Conservation (phyloP, 108 stramenopile species). For the Fragilariopsis cylindrus region DNA sequence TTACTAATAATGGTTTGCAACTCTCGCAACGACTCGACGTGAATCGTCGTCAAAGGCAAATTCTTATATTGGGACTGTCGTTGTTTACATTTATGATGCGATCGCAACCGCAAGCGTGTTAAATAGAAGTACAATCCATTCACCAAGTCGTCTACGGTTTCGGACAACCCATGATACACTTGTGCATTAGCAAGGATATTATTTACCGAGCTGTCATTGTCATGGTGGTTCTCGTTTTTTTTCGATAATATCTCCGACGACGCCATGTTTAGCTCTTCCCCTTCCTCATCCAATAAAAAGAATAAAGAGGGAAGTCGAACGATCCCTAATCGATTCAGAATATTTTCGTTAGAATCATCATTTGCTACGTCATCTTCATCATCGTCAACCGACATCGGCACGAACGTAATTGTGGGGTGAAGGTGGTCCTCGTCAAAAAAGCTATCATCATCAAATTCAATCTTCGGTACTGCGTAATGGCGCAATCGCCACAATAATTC, state of each 20-base stretch:
- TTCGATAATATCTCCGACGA: too few relatives aligned
- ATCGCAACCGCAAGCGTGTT: neutral
- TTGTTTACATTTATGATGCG: neutral
- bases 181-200: neutral
- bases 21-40: neutral
- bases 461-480: neutral
- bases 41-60: neutral
- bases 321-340: constrained; percentile 1
- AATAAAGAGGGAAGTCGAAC: neutral
- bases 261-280: too few relatives aligned
- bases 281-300: constrained; percentile 1
- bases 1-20: neutral
- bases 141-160: neutral
- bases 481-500: neutral
- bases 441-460: neutral
- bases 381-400: constrained; percentile 2
- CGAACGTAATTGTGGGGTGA: neutral
- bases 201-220: neutral
- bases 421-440: too few relatives aligned
- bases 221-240: neutral
- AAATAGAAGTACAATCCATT: constrained; percentile 1
- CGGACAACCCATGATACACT: neutral
- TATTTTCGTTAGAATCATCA: neutral
- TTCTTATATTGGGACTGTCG: neutral
- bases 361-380: neutral